phyloP scores from a whole-genome alignment of 73 alveolate genomes.

The Paramecium tetraurelia region DNA sequence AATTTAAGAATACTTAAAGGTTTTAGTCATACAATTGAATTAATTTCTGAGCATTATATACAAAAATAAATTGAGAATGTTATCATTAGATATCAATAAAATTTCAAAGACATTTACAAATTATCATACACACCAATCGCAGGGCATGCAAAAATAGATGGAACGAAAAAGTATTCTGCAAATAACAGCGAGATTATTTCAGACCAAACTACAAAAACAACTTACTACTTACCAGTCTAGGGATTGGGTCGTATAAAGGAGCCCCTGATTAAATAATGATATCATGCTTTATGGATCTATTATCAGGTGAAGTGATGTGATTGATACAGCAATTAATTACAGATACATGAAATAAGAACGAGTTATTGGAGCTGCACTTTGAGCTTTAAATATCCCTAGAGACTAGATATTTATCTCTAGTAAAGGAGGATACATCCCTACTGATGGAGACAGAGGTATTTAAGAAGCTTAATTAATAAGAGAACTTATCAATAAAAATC shows the following conservation, averaged over 20 bases:
- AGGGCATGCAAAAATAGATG: constrained; percentile 69
- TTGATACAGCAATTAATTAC: constrained; percentile 91
- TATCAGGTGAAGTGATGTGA: constrained; percentile 81
- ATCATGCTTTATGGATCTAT: constrained; percentile 73
- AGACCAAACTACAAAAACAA: constrained; percentile 66
- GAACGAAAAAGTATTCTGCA: constrained; percentile 58
- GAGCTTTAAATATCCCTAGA: constrained; percentile 64
- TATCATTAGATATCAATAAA: neutral
- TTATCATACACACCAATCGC: neutral
- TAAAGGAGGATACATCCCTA: constrained; percentile 86
- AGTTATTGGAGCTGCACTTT: constrained; percentile 81
- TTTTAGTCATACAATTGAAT: neutral
- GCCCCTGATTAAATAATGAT: constrained; percentile 89
- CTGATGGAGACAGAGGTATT: constrained; percentile 88
- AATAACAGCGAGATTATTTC: constrained; percentile 60
- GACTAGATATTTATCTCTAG: constrained; percentile 82
- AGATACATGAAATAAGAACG: constrained; percentile 88
- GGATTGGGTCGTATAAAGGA: constrained; percentile 88
- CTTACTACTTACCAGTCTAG: constrained; percentile 69
- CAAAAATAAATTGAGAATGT: neutral
- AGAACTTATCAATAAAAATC: constrained; percentile 65
- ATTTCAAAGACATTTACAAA: neutral
- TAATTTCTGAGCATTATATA: neutral
- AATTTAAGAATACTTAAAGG: neutral
- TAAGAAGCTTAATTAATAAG: constrained; percentile 71